Conservation (phyloP, 2,329 filamentous ascomycete genomes). For the Xylaria sp. region DNA sequence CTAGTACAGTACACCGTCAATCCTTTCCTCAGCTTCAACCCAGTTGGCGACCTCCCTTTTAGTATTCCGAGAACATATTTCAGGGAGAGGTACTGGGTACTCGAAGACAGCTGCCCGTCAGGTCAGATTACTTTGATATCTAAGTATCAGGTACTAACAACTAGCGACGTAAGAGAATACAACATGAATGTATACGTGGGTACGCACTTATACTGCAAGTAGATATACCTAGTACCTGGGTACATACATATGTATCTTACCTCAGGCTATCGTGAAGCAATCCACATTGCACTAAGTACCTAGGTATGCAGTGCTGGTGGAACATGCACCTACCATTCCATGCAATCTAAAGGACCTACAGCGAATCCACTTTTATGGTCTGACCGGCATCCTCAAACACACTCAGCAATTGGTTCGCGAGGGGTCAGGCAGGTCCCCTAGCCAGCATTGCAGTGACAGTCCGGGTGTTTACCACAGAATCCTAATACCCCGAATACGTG, state of each 20-base stretch:
- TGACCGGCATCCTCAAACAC: conserved; percentile 10
- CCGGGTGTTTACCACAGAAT: background rate
- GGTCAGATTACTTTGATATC: background rate
- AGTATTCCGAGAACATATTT: background rate
- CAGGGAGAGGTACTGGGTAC: background rate
- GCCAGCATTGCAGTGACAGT: conserved; percentile 1
- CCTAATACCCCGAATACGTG: too few relatives aligned
- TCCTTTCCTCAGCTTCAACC: conserved; percentile 6
- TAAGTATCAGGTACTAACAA: background rate
- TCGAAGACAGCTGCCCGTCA: background rate
- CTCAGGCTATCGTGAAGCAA: background rate
- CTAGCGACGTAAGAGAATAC: background rate
- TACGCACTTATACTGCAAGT: too few relatives aligned
- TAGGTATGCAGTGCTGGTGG: background rate
- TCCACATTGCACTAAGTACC: background rate
- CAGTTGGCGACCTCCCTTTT: background rate
- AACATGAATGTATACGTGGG: background rate
- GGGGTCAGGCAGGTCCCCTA: background rate
- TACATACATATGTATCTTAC: too few relatives aligned
- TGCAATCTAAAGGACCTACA: background rate
- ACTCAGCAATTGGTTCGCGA: conserved; percentile 3
- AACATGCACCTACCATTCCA: conserved; percentile 3
- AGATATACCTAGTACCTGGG: too few relatives aligned
- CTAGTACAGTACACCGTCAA: background rate
- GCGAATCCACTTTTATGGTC: conserved; percentile 17